Conservation (phyloP, 257 asterid species). For the Solanum medicagineum region DNA sequence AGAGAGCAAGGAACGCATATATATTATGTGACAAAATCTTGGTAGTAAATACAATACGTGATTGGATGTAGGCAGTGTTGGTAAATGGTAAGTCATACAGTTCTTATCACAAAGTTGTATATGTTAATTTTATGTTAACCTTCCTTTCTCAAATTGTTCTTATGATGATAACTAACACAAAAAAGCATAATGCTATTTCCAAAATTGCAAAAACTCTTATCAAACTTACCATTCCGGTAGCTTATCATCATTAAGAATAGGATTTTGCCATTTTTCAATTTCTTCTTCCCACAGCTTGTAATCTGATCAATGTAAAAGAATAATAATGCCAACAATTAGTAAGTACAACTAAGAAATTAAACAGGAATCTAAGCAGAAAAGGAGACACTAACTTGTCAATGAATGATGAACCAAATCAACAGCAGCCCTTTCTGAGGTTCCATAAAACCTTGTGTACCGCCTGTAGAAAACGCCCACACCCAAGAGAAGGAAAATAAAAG, state of each 20-base stretch:
- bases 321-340: not conserved
- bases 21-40: not conserved
- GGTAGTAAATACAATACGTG: not conserved
- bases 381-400: constrained; percentile 63
- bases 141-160: not conserved
- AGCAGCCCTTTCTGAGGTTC: constrained; percentile 83
- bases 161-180: not conserved
- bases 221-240: constrained; percentile 86
- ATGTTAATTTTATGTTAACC: not conserved
- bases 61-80: not conserved
- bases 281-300: constrained; percentile 97
- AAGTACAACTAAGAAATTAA: not conserved
- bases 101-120: not conserved
- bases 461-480: constrained; percentile 27
- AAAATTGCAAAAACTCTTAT: not conserved
- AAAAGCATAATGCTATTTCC: not conserved
- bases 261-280: constrained; percentile 95
- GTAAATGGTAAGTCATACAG: not conserved
- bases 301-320: constrained; percentile 30
- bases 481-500: not conserved
- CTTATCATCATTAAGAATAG: constrained; percentile 66
- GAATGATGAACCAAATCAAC: constrained; percentile 86
- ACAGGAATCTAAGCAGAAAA: not conserved
- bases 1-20: not conserved
- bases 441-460: constrained; percentile 96